Evolutionary conservation across 2,329 filamentous ascomycete genomes (phyloP).

Genomic region (Neopestalotiopsis sp.): DNA sequence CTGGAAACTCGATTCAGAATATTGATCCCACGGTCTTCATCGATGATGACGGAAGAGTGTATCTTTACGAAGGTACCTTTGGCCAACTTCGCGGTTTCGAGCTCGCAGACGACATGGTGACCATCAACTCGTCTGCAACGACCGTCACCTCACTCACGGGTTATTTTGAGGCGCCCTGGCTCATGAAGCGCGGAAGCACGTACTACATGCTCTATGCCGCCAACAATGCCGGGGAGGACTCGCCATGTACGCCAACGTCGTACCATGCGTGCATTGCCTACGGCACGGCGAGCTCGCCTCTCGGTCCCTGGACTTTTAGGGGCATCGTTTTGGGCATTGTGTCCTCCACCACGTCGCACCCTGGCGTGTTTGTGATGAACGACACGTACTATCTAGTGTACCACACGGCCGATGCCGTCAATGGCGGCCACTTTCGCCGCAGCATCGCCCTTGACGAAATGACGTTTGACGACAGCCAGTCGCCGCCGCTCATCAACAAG

Average conservation of each 20-base stretch:
- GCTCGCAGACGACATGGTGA: slow-evolving; percentile 42
- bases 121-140: slow-evolving; percentile 29
- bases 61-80: slow-evolving; percentile 45
- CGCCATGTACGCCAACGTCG: slow-evolving; percentile 42
- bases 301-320: slow-evolving; percentile 42
- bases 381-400: slow-evolving; percentile 39
- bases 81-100: slow-evolving; percentile 39
- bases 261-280: slow-evolving; percentile 45
- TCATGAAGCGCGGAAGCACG: slow-evolving; percentile 39
- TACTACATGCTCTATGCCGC: slow-evolving; percentile 47
- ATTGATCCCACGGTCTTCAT: slow-evolving; percentile 45
- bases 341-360: slow-evolving; percentile 42
- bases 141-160: slow-evolving; percentile 34
- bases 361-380: slow-evolving; percentile 36
- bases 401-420: slow-evolving; percentile 40
- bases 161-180: slow-evolving; percentile 45
- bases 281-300: slow-evolving; percentile 37
- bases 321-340: slow-evolving; percentile 40
- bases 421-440: slow-evolving; percentile 41
- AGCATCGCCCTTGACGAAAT: slow-evolving; percentile 40
- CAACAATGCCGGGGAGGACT: slow-evolving; percentile 41
- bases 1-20: slow-evolving; percentile 42
- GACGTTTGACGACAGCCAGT: slow-evolving; percentile 35
- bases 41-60: slow-evolving; percentile 40
- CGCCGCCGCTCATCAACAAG: slow-evolving; percentile 33